A percentile compares a stretch with the other conserved stretches of the same genome.
phyloP scores from a whole-genome alignment of 306 rosid species.

The Phaseolus lunatus region DNA sequence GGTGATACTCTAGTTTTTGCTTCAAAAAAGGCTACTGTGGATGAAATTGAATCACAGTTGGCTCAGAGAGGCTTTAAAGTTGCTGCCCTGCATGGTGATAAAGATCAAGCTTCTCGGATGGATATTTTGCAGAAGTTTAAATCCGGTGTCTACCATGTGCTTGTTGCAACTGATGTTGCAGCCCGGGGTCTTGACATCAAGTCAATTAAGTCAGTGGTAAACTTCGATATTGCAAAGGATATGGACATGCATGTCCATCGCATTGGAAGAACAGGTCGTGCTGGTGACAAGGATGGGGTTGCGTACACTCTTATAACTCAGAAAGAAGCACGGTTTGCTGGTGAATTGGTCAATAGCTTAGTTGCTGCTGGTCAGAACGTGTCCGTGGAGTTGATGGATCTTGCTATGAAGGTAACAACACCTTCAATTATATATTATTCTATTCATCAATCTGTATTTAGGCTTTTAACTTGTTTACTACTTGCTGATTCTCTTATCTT shows the following conservation, averaged over 20 bases:
- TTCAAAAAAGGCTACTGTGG: slow-evolving; percentile 91
- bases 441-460: slow-evolving; percentile 8
- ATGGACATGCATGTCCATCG: slow-evolving; percentile 99
- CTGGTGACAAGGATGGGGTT: slow-evolving; percentile 98
- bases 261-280: slow-evolving; percentile 99
- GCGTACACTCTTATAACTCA: slow-evolving; percentile 91
- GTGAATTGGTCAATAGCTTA: slow-evolving; percentile 92
- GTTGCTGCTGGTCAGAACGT: slow-evolving; percentile 97
- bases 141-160: slow-evolving; percentile 88
- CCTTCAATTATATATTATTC: slow-evolving; percentile 21
- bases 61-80: slow-evolving; percentile 75
- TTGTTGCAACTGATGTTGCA: slow-evolving; percentile 98
- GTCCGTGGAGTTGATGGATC: slow-evolving; percentile 89
- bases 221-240: slow-evolving; percentile 96
- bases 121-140: slow-evolving; percentile 90
- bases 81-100: slow-evolving; percentile 96
- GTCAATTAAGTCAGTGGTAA: slow-evolving; percentile 95
- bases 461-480: background rate
- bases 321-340: slow-evolving; percentile 96
- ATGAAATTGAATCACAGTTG: slow-evolving; percentile 87
- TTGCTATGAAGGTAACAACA: slow-evolving; percentile 89
- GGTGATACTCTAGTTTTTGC: slow-evolving; percentile 96
- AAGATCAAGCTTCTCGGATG: slow-evolving; percentile 97
- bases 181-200: slow-evolving; percentile 99
- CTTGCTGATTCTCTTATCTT: background rate